A percentile compares a stretch with the other conserved stretches of the same genome.
Conservation (phyloP, 176 grass and related monocot species). For the Stipa capillata region DNA sequence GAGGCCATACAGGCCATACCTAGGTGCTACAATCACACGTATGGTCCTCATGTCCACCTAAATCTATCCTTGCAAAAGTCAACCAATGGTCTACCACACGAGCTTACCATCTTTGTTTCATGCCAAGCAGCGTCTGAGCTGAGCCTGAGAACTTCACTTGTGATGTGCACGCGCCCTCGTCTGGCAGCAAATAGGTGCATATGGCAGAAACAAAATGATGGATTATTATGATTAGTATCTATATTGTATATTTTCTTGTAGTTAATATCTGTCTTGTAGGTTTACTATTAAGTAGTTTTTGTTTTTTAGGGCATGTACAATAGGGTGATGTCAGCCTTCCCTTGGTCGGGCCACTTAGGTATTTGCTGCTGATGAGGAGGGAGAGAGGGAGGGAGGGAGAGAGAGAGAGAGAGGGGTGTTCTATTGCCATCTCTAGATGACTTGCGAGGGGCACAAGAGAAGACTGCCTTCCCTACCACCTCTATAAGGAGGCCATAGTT, state of each 20-base stretch:
- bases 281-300: neutral
- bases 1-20: neutral
- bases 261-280: neutral
- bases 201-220: neutral
- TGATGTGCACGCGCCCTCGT: neutral
- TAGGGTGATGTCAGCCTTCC: no score
- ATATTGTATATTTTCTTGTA: neutral
- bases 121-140: neutral
- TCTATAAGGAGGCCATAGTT: no score
- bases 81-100: neutral
- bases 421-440: no score
- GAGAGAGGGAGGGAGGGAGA: no score
- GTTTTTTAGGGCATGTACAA: no score
- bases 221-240: neutral
- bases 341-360: no score
- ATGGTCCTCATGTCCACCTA: neutral
- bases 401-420: no score
- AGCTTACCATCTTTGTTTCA: neutral
- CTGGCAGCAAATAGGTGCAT: neutral
- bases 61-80: neutral
- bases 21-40: neutral
- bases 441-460: no score
- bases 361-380: no score
- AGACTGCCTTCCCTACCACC: no score
- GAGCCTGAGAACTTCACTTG: neutral